Conservation (phyloP, 768 basidiomycete species). For the Hemileccinum rubropunctum region DNA sequence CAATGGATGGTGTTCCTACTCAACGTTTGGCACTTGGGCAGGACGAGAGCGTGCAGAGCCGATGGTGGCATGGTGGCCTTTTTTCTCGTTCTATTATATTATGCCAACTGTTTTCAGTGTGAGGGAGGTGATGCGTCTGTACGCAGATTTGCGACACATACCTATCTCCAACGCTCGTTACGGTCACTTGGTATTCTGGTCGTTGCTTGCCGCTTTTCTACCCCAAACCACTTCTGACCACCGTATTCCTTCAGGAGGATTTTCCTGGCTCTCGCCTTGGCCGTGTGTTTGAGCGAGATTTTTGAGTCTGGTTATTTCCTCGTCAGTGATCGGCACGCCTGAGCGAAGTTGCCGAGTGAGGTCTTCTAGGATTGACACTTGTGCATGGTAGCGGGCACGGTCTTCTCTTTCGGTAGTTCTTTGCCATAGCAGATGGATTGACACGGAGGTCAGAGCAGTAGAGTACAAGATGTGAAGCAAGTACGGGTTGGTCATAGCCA, state of each 20-base stretch:
- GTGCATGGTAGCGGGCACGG: constrained; percentile 51
- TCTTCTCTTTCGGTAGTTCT: constrained; percentile 51
- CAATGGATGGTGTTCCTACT: not conserved
- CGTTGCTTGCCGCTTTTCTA: constrained; percentile 22
- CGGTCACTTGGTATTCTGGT: constrained; percentile 35
- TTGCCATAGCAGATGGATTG: constrained; percentile 61
- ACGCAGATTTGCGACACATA: constrained; percentile 20
- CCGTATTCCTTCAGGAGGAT: constrained; percentile 25
- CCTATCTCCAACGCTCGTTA: constrained; percentile 36
- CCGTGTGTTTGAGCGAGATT: constrained; percentile 46
- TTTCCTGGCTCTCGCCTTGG: constrained; percentile 15
- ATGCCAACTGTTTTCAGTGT: not conserved
- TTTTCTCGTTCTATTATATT: too few relatives aligned
- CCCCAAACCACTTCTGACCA: constrained; percentile 56
- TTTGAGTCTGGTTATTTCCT: constrained; percentile 53
- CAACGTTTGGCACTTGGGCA: not conserved
- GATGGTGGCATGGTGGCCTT: too few relatives aligned
- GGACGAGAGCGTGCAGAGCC: too few relatives aligned
- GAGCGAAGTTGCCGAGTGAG: constrained; percentile 52
- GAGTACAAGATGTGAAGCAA: constrained; percentile 65
- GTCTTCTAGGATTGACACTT: constrained; percentile 60
- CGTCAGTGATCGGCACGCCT: constrained; percentile 41
- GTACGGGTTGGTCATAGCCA: constrained; percentile 38
- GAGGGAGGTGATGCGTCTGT: not conserved
- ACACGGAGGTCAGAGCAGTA: constrained; percentile 61